Evolutionary conservation across 768 basidiomycete species (phyloP).

Genomic region (Trametes elegans): DNA sequence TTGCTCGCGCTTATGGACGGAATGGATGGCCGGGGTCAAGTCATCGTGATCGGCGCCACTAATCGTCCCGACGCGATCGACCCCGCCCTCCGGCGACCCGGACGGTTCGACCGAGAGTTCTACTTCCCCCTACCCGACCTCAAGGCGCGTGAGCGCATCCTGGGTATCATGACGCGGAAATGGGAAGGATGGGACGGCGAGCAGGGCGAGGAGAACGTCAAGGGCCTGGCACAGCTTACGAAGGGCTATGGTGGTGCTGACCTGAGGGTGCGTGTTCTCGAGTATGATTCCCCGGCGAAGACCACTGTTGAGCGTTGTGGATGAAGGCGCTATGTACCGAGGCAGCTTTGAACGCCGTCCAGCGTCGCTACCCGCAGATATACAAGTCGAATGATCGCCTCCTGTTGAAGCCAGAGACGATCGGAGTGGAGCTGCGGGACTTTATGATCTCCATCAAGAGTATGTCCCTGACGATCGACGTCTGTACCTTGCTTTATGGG

Average conservation of each 20-base stretch:
- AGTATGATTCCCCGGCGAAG: conserved; percentile 1
- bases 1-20: conserved; percentile 98
- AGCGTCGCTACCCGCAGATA: conserved; percentile 94
- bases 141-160: conserved; percentile 83
- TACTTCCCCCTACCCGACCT: conserved; percentile 90
- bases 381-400: conserved; percentile 90
- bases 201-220: conserved; percentile 45
- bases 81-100: conserved; percentile 89
- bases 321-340: conserved; percentile 92
- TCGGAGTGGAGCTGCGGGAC: conserved; percentile 80
- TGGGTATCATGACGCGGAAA: conserved; percentile 83
- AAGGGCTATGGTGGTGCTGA: conserved; percentile 99
- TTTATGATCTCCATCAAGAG: conserved; percentile 98
- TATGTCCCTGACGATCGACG: conserved; percentile 38
- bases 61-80: conserved; percentile 98
- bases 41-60: conserved; percentile 96
- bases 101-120: conserved; percentile 96
- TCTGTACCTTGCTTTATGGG: neutral
- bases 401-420: conserved; percentile 80
- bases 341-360: conserved; percentile 94
- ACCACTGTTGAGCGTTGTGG: neutral
- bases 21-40: conserved; percentile 97
- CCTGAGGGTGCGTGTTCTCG: conserved; percentile 63
- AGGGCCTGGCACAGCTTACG: conserved; percentile 81
- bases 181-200: conserved; percentile 83